These are phyloP conservation scores for Huntiella omanensis DNA, from an alignment of 2,329 filamentous ascomycete genomes.

Conservation along the genomic window DNA sequence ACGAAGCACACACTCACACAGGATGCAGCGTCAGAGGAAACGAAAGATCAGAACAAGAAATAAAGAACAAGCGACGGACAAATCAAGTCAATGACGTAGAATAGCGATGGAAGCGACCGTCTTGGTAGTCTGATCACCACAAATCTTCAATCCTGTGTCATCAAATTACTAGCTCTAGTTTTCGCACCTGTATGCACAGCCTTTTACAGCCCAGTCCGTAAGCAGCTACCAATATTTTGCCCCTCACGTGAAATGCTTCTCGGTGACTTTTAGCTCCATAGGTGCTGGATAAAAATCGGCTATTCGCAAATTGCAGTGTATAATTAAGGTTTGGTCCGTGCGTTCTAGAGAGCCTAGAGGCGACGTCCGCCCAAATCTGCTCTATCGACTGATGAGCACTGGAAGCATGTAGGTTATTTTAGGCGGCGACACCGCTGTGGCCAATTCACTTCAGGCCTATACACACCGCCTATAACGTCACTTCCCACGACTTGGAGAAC, in stretches of 20 bases:
- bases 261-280: neutral
- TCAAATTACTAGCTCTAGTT: no score
- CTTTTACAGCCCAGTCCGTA: no score
- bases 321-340: conserved; percentile 10
- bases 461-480: no score
- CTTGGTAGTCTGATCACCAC: no score
- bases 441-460: no score
- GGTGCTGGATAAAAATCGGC: neutral
- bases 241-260: conserved; percentile 7
- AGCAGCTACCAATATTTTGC: neutral
- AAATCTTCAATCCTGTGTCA: no score
- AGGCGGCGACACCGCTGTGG: no score
- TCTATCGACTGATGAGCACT: neutral
- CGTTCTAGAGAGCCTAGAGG: neutral
- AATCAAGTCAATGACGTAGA: no score
- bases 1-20: neutral
- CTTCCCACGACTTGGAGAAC: no score
- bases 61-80: neutral
- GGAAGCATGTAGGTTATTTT: neutral
- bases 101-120: no score
- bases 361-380: neutral
- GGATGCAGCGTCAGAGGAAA: neutral
- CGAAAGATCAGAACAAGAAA: neutral
- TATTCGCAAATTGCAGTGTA: neutral
- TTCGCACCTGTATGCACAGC: no score